Base-by-base conservation (phyloP, 2,329 filamentous ascomycete species). In the Graphilbum fragrans region DNA sequence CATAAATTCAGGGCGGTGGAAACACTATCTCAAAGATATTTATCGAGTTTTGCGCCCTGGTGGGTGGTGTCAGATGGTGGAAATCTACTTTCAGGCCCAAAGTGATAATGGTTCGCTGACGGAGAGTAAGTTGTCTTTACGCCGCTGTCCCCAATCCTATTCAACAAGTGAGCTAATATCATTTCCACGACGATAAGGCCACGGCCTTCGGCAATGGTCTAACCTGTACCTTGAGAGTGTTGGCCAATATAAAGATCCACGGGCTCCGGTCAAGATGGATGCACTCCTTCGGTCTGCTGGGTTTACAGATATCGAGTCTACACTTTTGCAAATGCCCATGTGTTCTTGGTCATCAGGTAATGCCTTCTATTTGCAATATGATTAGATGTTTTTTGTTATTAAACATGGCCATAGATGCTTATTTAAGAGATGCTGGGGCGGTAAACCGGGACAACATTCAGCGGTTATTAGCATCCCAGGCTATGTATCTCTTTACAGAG, bases 31-130 rank as follows among this genome's bases (percentile, higher is more conserved):
- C 48, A 66, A 69, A 50, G 88, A 94, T 51, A 82, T 94, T 45
- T 73, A 76, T 49, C 70, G 75, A 19, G 70, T 86, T 10, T 64
- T 88, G 47, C 80, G 76, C 39, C 80, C 78, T 6, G 82, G 80
- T 2, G 87, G 88, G 2, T 94, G 86, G 86, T 72, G 83, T 45
- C 86, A 94, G 55, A 80, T 94, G 71, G 74, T 85, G n/a, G 88
- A 94, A 55, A 74, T 88, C 52, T 86, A 93, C 54, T 81, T 80
- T 58, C 86, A 86, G 49, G 78, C 85, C 21, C 88, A 94, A 57
- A 94, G 86, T 1, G 78, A 90, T 50, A 93, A 85, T 52, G 86
- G 86, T 5, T 77, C 75, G n/a, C 63, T 92, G 51, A 79, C 75
- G 11, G 70, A 79, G 39, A 67, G 76, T 70, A 53, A 58, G 68